phyloP scores from a whole-genome alignment of 176 grass and related monocot species.

The Rhynchospora pubera region DNA sequence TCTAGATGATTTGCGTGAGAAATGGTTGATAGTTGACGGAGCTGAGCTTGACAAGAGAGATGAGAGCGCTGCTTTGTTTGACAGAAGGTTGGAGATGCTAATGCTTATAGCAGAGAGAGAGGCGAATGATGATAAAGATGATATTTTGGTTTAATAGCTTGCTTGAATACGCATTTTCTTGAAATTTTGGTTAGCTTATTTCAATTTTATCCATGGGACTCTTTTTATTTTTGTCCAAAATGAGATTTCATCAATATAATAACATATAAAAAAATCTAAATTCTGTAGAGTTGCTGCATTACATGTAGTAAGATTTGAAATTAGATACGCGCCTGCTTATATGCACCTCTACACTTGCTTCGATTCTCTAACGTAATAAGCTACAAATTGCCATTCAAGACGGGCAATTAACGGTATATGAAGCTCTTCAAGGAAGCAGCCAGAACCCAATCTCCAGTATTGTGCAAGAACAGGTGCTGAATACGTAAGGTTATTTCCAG shows the following conservation, averaged over 20 bases:
- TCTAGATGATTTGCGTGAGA: conserved; percentile 88
- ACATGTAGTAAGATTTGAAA: background rate
- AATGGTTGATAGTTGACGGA: conserved; percentile 76
- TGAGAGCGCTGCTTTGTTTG: conserved; percentile 75
- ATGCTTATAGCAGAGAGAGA: conserved; percentile 69
- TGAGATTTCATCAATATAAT: background rate
- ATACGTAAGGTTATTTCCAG: no score
- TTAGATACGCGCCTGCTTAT: no score
- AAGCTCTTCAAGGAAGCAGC: no score
- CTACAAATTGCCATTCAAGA: no score
- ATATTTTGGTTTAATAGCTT: background rate
- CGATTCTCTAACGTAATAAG: no score
- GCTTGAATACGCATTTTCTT: background rate
- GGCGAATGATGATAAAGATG: conserved; percentile 23
- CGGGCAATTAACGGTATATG: no score
- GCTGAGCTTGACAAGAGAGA: conserved; percentile 74
- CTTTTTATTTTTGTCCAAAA: background rate
- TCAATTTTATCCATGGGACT: background rate
- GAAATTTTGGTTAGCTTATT: conserved; percentile 6
- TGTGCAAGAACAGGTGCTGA: no score
- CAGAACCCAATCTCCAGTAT: no score
- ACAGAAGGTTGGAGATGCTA: conserved; percentile 60
- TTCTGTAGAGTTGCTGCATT: background rate
- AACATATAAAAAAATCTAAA: background rate
- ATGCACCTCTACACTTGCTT: no score